A percentile compares a stretch with the other conserved stretches of the same genome.
These are phyloP conservation scores for Gastroboletus turbinatus DNA, from an alignment of 1,284 basidiomycete species.

Conservation along the genomic window DNA sequence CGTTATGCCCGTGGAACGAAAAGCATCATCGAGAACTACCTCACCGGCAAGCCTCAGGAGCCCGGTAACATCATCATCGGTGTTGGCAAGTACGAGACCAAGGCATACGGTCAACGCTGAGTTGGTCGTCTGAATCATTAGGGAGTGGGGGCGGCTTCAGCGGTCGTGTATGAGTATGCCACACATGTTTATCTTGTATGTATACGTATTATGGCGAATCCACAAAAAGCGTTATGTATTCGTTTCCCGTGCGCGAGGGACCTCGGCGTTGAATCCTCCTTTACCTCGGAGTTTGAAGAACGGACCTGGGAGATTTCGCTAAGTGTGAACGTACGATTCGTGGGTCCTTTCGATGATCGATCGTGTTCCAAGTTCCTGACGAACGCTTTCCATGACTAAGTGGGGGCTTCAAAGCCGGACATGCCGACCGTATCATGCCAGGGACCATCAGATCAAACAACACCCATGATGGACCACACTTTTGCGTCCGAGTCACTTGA, in stretches of 20 bases:
- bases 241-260: background rate
- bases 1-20: slow-evolving; percentile 85
- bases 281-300: background rate
- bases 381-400: background rate
- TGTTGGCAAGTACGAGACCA: slow-evolving; percentile 60
- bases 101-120: slow-evolving; percentile 53
- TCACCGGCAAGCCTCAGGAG: slow-evolving; percentile 67
- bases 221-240: background rate
- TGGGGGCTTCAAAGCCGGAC: background rate
- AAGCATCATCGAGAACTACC: slow-evolving; percentile 81
- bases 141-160: background rate
- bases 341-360: background rate
- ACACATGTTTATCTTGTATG: background rate
- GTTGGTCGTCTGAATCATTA: background rate
- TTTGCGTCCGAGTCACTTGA: background rate
- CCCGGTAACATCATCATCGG: slow-evolving; percentile 83
- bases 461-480: background rate
- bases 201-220: background rate
- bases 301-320: background rate
- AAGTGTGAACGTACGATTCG: background rate
- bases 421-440: background rate
- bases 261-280: background rate
- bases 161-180: slow-evolving; percentile 1
- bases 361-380: background rate
- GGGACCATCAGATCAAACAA: background rate